Percentiles rank a stretch among this genome's conserved stretches.
phyloP scores from a whole-genome alignment of 2,329 filamentous ascomycete species.

The Xylaria digitata region DNA sequence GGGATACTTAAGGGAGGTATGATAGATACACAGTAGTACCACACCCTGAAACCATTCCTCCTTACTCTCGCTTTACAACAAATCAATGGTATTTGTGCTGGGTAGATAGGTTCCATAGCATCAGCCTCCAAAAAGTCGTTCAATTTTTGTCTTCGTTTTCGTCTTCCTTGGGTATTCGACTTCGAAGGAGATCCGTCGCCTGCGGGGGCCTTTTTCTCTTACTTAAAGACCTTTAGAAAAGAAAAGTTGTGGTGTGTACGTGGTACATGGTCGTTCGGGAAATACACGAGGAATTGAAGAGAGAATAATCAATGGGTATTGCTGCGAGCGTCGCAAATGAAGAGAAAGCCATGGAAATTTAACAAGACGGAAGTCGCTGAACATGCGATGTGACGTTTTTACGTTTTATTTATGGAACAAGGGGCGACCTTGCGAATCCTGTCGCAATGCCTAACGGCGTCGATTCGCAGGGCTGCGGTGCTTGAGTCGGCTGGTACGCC shows the following conservation, averaged over 20 bases:
- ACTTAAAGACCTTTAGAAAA: conserved; percentile 38
- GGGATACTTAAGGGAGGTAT: conserved; percentile 18
- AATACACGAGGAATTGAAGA: conserved; percentile 41
- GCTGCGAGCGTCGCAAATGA: conserved; percentile 44
- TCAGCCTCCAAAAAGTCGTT: conserved; percentile 36
- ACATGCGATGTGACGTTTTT: conserved; percentile 35
- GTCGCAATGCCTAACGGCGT: conserved; percentile 51
- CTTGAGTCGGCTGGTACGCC: conserved; percentile 81
- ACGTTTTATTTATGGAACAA: conserved; percentile 34
- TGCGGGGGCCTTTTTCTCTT: conserved; percentile 41
- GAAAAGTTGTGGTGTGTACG: conserved; percentile 36
- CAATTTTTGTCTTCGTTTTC: conserved; percentile 34
- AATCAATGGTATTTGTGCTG: conserved; percentile 31
- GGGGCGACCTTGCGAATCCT: conserved; percentile 37
- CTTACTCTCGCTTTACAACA: conserved; percentile 20
- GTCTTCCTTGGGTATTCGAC: conserved; percentile 31
- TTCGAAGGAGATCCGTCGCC: conserved; percentile 39
- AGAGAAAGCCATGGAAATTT: conserved; percentile 26
- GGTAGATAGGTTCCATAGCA: conserved; percentile 30
- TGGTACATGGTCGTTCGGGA: conserved; percentile 36
- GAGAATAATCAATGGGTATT: conserved; percentile 42
- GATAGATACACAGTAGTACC: conserved; percentile 30
- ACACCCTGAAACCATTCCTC: conserved; percentile 21
- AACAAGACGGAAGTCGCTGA: conserved; percentile 38
- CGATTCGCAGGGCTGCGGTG: conserved; percentile 57